Conservation (phyloP, 2,329 filamentous ascomycete species). For the Atkinsonella texensis region DNA sequence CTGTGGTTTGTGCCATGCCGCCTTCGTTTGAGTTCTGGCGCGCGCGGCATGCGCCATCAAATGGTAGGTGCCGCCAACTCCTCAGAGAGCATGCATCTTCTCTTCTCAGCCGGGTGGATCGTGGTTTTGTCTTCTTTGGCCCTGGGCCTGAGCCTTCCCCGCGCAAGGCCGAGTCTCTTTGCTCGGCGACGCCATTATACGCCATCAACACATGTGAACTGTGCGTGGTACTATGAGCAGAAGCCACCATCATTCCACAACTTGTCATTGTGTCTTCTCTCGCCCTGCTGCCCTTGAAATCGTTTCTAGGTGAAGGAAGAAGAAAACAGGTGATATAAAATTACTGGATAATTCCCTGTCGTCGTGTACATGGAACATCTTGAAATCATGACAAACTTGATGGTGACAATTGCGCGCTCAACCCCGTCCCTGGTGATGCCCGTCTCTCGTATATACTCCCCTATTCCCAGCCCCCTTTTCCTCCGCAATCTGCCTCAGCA, state of each 20-base stretch:
- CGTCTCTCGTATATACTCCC: slow-evolving; percentile 2
- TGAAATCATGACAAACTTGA: neutral
- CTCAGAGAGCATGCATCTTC: too few species aligned
- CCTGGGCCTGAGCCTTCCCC: too few species aligned
- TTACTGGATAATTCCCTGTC: neutral
- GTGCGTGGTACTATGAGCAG: too few species aligned
- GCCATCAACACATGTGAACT: too few species aligned
- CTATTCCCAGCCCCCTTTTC: slow-evolving; percentile 4
- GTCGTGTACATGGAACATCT: neutral
- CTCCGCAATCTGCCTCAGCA: slow-evolving; percentile 5
- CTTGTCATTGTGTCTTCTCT: too few species aligned
- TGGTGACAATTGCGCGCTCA: neutral
- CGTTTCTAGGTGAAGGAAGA: too few species aligned
- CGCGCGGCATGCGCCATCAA: neutral
- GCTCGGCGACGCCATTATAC: too few species aligned
- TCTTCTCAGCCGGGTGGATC: too few species aligned
- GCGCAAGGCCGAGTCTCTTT: too few species aligned
- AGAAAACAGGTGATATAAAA: neutral
- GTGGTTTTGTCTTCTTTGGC: too few species aligned
- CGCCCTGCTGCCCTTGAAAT: too few species aligned
- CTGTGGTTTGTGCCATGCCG: neutral
- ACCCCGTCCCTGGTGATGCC: neutral
- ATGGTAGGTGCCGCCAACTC: neutral
- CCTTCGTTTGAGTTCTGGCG: neutral
- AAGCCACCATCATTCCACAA: too few species aligned